phyloP scores from a whole-genome alignment of 169 alveolate species.

The Plasmodium yoelii region DNA sequence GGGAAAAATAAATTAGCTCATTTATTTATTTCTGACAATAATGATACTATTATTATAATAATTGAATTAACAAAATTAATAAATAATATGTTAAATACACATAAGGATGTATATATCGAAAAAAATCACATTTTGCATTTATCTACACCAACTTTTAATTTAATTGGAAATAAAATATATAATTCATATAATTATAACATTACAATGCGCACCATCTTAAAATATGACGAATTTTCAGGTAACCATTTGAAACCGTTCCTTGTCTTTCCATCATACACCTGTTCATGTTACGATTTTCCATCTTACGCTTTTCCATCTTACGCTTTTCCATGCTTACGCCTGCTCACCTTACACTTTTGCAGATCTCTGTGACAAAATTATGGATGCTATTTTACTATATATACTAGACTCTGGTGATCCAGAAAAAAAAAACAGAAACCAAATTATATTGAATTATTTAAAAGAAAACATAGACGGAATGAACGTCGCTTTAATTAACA shows the following conservation, averaged over 20 bases:
- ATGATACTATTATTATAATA: constrained; percentile 14
- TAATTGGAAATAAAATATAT: constrained; percentile 45
- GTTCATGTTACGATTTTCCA: no score
- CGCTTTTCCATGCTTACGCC: no score
- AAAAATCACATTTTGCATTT: constrained; percentile 58
- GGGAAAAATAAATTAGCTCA: constrained; percentile 26
- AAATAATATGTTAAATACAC: constrained; percentile 60
- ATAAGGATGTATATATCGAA: constrained; percentile 58
- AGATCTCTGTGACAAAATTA: constrained; percentile 38
- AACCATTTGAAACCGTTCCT: neutral
- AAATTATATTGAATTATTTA: constrained; percentile 30
- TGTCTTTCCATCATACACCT: no score
- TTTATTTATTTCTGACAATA: constrained; percentile 29
- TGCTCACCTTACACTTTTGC: no score
- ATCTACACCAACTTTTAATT: constrained; percentile 26
- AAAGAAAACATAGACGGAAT: constrained; percentile 55
- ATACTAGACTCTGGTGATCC: constrained; percentile 7
- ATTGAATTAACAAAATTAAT: constrained; percentile 48
- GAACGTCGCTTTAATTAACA: constrained; percentile 48
- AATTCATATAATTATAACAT: constrained; percentile 56
- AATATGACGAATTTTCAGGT: constrained; percentile 44
- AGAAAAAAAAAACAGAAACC: constrained; percentile 18
- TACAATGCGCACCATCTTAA: constrained; percentile 14
- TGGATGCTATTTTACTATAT: constrained; percentile 30
- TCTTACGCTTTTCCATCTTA: no score